Conservation (phyloP, 352 stramenopile genomes). For the Phytophthora multivora region DNA sequence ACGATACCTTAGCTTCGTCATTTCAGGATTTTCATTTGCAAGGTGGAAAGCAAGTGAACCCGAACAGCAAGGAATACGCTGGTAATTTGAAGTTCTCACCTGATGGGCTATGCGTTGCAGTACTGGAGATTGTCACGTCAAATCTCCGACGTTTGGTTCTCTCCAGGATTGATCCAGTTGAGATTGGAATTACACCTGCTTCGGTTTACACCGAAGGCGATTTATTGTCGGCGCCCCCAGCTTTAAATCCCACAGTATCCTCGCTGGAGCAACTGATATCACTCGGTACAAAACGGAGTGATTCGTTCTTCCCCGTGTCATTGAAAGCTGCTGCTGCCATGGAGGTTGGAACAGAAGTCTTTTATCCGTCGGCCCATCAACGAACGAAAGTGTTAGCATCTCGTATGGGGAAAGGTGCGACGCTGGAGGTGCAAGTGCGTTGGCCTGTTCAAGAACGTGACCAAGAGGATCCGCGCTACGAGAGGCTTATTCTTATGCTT, state of each 20-base stretch:
- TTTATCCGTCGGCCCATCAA: constrained; percentile 86
- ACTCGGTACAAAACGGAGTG: constrained; percentile 77
- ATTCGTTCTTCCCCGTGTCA: constrained; percentile 81
- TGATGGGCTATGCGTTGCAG: constrained; percentile 68
- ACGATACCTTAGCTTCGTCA: constrained; percentile 29
- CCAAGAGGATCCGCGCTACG: constrained; percentile 88
- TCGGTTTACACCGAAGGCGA: constrained; percentile 42
- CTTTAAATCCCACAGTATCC: constrained; percentile 64
- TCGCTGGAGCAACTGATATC: constrained; percentile 82
- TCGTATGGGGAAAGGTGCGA: constrained; percentile 84
- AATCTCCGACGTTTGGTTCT: constrained; percentile 85
- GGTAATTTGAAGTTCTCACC: constrained; percentile 42
- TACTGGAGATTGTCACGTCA: constrained; percentile 78
- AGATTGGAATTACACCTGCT: constrained; percentile 69
- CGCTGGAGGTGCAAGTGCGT: constrained; percentile 83
- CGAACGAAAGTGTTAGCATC: constrained; percentile 81
- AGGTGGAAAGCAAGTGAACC: not conserved
- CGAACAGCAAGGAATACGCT: constrained; percentile 2
- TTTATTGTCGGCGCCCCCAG: constrained; percentile 61
- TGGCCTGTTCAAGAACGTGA: constrained; percentile 88
- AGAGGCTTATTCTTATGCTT: constrained; percentile 86
- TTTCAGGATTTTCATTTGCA: constrained; percentile 22
- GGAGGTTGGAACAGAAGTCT: constrained; percentile 86
- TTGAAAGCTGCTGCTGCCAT: constrained; percentile 84
- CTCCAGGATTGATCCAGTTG: constrained; percentile 71